These are phyloP conservation scores for Stagonosporopsis chrysanthemi DNA, from an alignment of 2,329 filamentous ascomycete species.

Conservation along the genomic window DNA sequence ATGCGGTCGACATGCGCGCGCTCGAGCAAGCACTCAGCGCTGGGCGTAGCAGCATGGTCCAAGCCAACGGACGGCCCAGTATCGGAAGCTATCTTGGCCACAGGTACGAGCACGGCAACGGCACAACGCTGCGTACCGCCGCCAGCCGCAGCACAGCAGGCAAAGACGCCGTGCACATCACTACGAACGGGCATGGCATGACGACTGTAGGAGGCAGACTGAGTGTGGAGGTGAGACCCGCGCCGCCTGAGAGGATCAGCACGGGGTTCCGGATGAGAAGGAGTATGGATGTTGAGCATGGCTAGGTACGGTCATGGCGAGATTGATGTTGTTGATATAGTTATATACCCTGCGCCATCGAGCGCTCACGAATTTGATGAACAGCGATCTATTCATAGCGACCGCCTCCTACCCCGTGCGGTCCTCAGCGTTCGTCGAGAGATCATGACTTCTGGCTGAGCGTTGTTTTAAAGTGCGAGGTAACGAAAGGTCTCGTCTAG, in stretches of 20 bases:
- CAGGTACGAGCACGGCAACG: slow-evolving; percentile 23
- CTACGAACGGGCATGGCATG: slow-evolving; percentile 20
- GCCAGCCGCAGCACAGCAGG: slow-evolving; percentile 42
- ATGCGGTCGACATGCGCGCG: slow-evolving; percentile 32
- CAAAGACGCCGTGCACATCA: slow-evolving; percentile 23
- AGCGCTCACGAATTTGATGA: not conserved
- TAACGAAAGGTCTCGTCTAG: not conserved
- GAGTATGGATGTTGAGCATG: slow-evolving; percentile 40
- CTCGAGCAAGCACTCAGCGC: slow-evolving; percentile 40
- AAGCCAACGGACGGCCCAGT: slow-evolving; percentile 32
- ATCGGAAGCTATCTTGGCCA: slow-evolving; percentile 39
- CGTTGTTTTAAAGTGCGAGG: not conserved
- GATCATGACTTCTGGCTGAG: no score
- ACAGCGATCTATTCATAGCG: not conserved
- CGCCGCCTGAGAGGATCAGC: slow-evolving; percentile 37
- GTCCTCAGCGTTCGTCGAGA: no score
- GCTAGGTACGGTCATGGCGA: not conserved
- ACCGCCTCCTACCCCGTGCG: no score
- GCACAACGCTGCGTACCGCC: slow-evolving; percentile 36
- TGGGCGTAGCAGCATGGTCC: slow-evolving; percentile 34
- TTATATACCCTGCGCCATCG: slow-evolving; percentile 1
- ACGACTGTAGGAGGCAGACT: slow-evolving; percentile 22
- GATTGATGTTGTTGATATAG: not conserved
- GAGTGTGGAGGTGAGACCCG: slow-evolving; percentile 28
- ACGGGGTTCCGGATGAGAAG: slow-evolving; percentile 46